These are phyloP conservation scores for Sanghuangporus weigelae DNA, from an alignment of 1,284 basidiomycete species.

Conservation along the genomic window DNA sequence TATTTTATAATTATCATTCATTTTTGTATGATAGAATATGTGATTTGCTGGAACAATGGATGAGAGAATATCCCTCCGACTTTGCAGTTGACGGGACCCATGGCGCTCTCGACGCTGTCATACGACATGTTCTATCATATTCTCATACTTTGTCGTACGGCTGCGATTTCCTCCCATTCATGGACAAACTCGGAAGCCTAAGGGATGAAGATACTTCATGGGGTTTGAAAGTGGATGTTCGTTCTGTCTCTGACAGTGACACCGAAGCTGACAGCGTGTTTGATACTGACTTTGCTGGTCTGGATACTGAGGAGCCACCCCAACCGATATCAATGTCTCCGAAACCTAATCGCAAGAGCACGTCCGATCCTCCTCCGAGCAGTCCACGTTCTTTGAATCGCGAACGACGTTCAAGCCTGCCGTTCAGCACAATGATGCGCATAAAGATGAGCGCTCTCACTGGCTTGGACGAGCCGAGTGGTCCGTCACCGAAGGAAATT, in stretches of 20 bases:
- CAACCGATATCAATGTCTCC: slow-evolving; percentile 22
- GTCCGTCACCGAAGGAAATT: slow-evolving; percentile 7
- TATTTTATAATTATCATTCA: neutral
- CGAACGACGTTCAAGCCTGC: slow-evolving; percentile 63
- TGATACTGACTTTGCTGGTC: slow-evolving; percentile 48
- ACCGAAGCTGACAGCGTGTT: slow-evolving; percentile 44
- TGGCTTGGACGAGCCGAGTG: neutral
- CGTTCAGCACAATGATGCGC: slow-evolving; percentile 40
- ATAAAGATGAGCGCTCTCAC: slow-evolving; percentile 17
- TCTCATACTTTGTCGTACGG: slow-evolving; percentile 78
- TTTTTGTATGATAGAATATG: slow-evolving; percentile 52
- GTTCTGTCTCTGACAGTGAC: slow-evolving; percentile 51
- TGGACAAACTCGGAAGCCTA: slow-evolving; percentile 56
- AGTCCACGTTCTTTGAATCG: slow-evolving; percentile 28
- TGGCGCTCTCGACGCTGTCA: slow-evolving; percentile 65
- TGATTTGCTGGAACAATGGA: slow-evolving; percentile 69
- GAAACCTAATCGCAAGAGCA: slow-evolving; percentile 4
- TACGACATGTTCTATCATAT: slow-evolving; percentile 71
- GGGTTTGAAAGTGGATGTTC: slow-evolving; percentile 58
- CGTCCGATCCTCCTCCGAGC: slow-evolving; percentile 22
- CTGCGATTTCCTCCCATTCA: slow-evolving; percentile 71
- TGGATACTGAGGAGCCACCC: slow-evolving; percentile 26
- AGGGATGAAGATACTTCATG: slow-evolving; percentile 63
- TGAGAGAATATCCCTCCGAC: slow-evolving; percentile 64
- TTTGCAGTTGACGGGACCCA: slow-evolving; percentile 69